Conservation (phyloP, 1,284 basidiomycete species). For the Trametes polyzona region DNA sequence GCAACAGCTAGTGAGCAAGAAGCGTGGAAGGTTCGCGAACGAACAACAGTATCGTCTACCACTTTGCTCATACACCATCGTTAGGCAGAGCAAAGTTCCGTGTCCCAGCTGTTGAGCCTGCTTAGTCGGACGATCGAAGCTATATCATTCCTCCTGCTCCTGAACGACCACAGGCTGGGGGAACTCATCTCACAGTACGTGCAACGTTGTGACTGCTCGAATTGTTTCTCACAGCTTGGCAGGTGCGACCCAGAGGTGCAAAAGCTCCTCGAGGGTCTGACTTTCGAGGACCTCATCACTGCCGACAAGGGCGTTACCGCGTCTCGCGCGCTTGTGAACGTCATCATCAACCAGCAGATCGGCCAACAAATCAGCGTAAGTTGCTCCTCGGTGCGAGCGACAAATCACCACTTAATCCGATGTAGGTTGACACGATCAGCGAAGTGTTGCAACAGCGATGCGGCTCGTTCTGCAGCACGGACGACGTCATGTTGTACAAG, state of each 20-base stretch:
- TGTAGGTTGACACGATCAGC: slow-evolving; percentile 92
- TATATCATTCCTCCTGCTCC: slow-evolving; percentile 89
- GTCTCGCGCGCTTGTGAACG: slow-evolving; percentile 89
- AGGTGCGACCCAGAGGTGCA: slow-evolving; percentile 77
- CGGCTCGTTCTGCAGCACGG: slow-evolving; percentile 96
- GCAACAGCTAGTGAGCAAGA: slow-evolving; percentile 70
- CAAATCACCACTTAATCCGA: background rate
- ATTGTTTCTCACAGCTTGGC: slow-evolving; percentile 4
- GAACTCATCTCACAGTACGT: slow-evolving; percentile 82
- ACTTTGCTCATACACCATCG: background rate
- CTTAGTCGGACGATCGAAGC: slow-evolving; percentile 88
- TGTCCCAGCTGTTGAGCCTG: slow-evolving; percentile 73
- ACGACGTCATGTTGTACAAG: slow-evolving; percentile 98
- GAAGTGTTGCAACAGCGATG: slow-evolving; percentile 94
- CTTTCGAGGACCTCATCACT: slow-evolving; percentile 86
- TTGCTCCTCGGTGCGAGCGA: slow-evolving; percentile 4
- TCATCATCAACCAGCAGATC: slow-evolving; percentile 97
- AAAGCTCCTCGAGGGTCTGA: slow-evolving; percentile 67
- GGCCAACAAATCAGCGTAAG: slow-evolving; percentile 92
- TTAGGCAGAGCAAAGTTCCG: slow-evolving; percentile 82
- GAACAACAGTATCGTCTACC: background rate
- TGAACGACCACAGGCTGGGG: slow-evolving; percentile 91
- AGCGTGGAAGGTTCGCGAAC: slow-evolving; percentile 72
- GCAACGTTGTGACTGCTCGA: background rate
- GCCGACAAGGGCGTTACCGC: slow-evolving; percentile 81